Evolutionary conservation across 2,329 filamentous ascomycete genomes (phyloP).

Genomic region (Exophiala sideris): DNA sequence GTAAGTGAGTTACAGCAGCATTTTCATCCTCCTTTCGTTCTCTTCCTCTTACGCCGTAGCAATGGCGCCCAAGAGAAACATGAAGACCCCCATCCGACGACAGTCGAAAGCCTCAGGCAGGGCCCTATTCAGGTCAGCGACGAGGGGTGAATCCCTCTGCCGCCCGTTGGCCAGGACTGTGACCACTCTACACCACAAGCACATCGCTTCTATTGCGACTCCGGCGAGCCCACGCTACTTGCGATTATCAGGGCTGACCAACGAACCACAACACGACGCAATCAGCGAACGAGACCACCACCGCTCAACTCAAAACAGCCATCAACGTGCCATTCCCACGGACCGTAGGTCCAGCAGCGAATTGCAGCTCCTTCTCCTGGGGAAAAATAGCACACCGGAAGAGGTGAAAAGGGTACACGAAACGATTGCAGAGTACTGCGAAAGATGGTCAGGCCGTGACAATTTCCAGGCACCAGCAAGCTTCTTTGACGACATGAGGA

Average conservation of each 20-base stretch:
- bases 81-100: background rate
- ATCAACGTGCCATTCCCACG: background rate
- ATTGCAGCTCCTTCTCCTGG: constrained; percentile 2
- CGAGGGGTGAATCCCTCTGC: background rate
- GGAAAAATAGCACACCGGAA: background rate
- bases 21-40: background rate
- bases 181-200: background rate
- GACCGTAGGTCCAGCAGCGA: background rate
- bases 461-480: constrained; percentile 1
- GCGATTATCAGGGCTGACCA: background rate
- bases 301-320: no score
- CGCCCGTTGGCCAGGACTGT: background rate
- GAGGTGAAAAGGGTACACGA: background rate
- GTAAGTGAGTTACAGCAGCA: background rate
- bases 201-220: background rate
- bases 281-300: background rate
- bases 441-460: constrained; percentile 1
- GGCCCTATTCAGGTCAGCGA: background rate
- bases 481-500: constrained; percentile 13
- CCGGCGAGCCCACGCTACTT: background rate
- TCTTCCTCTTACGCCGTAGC: background rate
- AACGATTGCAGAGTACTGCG: constrained; percentile 9
- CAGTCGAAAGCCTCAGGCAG: background rate
- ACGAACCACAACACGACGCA: background rate
- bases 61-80: background rate